Evolutionary conservation across 2,329 filamentous ascomycete species (phyloP).

Genomic region (Claviceps capensis): DNA sequence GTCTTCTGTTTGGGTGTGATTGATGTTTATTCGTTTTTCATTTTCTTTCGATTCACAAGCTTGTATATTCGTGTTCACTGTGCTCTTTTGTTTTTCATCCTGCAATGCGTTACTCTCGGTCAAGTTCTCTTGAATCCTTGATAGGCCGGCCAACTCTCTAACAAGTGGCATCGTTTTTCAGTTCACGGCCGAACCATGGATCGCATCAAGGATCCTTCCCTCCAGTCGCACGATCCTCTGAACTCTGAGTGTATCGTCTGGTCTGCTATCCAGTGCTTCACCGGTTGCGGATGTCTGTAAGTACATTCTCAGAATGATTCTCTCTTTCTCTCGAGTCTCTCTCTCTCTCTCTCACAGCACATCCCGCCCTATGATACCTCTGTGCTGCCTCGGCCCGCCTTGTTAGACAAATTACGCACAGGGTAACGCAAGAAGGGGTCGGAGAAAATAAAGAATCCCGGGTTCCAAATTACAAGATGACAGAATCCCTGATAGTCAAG

Average conservation of each 20-base stretch:
- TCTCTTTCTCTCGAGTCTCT: too few species aligned
- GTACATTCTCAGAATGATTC: slow-evolving; percentile 3
- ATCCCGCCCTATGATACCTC: too few species aligned
- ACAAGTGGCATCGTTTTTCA: slow-evolving; percentile 7
- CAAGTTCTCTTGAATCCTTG: too few species aligned
- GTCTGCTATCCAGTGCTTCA: slow-evolving; percentile 22
- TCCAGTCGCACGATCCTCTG: slow-evolving; percentile 22
- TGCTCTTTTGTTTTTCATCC: background rate
- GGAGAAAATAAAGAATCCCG: too few species aligned
- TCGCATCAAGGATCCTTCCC: slow-evolving; percentile 29
- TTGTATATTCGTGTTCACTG: background rate
- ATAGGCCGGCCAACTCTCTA: too few species aligned
- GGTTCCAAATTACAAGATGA: too few species aligned
- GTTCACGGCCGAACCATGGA: slow-evolving; percentile 30
- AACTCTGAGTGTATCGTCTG: slow-evolving; percentile 31
- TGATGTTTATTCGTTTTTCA: background rate
- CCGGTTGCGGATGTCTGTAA: slow-evolving; percentile 31
- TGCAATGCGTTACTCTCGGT: too few species aligned
- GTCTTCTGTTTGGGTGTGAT: too few species aligned
- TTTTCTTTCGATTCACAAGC: background rate
- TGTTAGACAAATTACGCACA: too few species aligned
- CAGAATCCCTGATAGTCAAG: too few species aligned
- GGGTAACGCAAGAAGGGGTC: too few species aligned
- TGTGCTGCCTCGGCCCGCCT: too few species aligned
- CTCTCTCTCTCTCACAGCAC: background rate